Evolutionary conservation across 768 basidiomycete species (phyloP).

Genomic region (Lyophyllum shimeji): DNA sequence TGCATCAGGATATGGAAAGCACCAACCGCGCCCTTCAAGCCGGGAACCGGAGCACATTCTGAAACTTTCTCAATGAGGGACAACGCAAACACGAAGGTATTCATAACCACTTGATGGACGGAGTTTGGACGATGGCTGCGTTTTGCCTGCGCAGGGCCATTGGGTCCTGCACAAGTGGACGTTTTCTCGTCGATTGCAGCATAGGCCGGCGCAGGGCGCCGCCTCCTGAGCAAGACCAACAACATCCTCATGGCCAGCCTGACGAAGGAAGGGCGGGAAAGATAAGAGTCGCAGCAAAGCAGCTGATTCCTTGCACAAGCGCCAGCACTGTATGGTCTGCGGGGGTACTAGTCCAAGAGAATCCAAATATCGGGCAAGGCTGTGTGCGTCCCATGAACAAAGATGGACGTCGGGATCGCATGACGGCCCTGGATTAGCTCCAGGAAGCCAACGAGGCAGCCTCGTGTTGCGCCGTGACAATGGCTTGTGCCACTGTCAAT

Average conservation of each 20-base stretch:
- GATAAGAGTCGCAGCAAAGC: neutral
- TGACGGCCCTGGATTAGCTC: neutral
- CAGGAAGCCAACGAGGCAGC: neutral
- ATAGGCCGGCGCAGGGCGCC: neutral
- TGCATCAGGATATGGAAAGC: constrained; percentile 7
- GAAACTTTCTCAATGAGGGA: constrained; percentile 15
- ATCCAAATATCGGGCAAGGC: neutral
- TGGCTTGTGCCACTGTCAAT: neutral
- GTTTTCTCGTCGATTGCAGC: constrained; percentile 6
- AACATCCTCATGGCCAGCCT: neutral
- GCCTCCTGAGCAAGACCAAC: neutral
- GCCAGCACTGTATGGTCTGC: neutral
- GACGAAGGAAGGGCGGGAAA: neutral
- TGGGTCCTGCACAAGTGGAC: neutral
- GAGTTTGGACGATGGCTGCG: neutral
- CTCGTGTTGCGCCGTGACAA: neutral
- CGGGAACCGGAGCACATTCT: constrained; percentile 17
- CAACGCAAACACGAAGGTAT: constrained; percentile 14
- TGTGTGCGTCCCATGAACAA: neutral
- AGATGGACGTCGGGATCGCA: neutral
- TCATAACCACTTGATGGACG: constrained; percentile 7
- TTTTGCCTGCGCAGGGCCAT: neutral
- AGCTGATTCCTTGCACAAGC: neutral
- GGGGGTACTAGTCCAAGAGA: neutral
- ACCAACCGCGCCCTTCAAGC: constrained; percentile 11